Percentiles rank a stretch among this genome's conserved stretches.
Evolutionary conservation across 1,139 yeast species (phyloP).

Genomic region (Diutina mesorugosa): DNA sequence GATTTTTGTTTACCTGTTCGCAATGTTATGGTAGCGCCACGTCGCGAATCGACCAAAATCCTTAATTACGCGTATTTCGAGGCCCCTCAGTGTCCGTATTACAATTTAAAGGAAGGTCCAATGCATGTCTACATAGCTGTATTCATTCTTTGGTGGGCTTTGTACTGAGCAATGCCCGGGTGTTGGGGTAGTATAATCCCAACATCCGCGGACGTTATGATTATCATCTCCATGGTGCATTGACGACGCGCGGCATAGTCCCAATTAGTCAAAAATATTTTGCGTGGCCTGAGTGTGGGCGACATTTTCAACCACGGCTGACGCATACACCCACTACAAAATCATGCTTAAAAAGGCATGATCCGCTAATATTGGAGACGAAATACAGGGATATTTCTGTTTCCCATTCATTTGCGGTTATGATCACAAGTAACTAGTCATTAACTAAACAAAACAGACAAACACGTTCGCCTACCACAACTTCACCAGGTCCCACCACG

Average conservation of each 20-base stretch:
- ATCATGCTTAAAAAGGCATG: neutral
- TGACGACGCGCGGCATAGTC: neutral
- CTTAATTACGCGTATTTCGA: neutral
- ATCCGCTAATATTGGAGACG: too few relatives aligned
- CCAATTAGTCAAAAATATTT: neutral
- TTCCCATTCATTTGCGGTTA: neutral
- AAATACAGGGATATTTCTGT: too few relatives aligned
- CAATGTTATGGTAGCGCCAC: neutral
- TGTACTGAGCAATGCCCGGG: too few relatives aligned
- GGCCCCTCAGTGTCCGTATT: too few relatives aligned
- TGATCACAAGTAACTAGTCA: neutral
- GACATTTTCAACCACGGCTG: neutral
- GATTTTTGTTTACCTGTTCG: slow-evolving; percentile 2
- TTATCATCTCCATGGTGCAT: neutral
- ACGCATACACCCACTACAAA: neutral
- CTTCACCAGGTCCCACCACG: neutral
- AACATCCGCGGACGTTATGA: neutral
- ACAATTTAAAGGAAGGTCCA: too few relatives aligned
- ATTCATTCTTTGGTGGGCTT: too few relatives aligned
- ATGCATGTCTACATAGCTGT: too few relatives aligned
- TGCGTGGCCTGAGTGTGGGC: neutral
- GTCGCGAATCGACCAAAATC: neutral
- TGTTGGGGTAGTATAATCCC: neutral
- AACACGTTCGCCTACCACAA: neutral
- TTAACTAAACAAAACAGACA: neutral